Evolutionary conservation across 495 filamentous ascomycete genomes (phyloP), one percentile per base, ranked within the genome.

Genomic region (Hyaloscypha finlandica): DNA sequence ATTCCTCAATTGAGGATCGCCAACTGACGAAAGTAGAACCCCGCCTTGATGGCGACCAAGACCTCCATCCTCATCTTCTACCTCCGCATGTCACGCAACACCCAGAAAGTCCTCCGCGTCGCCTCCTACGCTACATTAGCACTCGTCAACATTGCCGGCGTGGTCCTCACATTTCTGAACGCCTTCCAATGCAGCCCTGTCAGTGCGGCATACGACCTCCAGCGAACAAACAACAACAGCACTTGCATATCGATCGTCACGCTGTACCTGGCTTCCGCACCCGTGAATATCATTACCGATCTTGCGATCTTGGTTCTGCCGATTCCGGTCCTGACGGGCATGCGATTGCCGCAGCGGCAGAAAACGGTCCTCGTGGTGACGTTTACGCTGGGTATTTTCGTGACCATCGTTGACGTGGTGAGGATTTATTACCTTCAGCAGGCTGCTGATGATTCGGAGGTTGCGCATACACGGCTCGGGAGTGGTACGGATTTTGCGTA

Each of bases 111-210:
- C 29, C 68, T 74, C 48, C 68, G 68, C 56, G 63, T 69, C n/a
- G 70, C 73, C 4, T 72, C 73, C 6, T 74, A 74, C 57, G 55
- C 66, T 45, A 72, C 70, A 59, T 57, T 74, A 2, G 73, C 58
- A 14, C 33, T 74, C 6, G 73, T 74, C 53, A 74, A 74, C 62
- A 32, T 72, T 8, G 70, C 70, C 2, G 94, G 94, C 8, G 70
- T 89, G 6, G 89, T 92, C 12, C 79, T 98, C 70, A 95, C 92
- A 3, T 81, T 97, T 52, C 80, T 96, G 75, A 96, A 94, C 74
- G 86, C 94, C 71, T 92, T 97, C 69, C 94, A 96, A 80, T 98
- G 94, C 75, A 76, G 75, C n/a, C 94, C 94, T 4, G 76, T 93
- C 55, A 68, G 74, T 39, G 89, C 89, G 22, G 70, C 68, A 25